Evolutionary conservation across 2,329 filamentous ascomycete species (phyloP).

Genomic region (Neofusicoccum umdonicola): DNA sequence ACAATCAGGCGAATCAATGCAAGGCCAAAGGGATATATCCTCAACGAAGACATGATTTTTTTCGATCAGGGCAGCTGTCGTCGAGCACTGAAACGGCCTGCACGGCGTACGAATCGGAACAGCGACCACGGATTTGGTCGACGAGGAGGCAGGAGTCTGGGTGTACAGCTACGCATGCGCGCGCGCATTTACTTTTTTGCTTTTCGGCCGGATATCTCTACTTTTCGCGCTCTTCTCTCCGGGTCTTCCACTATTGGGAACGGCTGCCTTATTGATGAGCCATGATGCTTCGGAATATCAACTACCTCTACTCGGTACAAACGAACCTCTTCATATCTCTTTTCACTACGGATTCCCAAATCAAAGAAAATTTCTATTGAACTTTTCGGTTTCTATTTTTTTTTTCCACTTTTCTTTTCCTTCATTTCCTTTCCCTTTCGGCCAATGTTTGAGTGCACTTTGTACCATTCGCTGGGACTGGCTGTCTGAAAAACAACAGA

Average conservation of each 20-base stretch:
- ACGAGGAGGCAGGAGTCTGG: neutral
- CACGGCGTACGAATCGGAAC: neutral
- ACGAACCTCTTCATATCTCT: neutral
- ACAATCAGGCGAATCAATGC: neutral
- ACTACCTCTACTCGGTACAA: neutral
- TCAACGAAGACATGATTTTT: neutral
- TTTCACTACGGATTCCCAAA: neutral
- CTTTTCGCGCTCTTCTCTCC: neutral
- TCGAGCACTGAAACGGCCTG: neutral
- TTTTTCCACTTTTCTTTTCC: neutral
- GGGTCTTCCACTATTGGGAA: neutral
- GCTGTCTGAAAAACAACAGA: neutral
- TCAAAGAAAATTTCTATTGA: neutral
- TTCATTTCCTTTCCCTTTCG: neutral
- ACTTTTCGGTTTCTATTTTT: neutral
- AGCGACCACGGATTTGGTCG: neutral
- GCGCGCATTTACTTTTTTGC: neutral
- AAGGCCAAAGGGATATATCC: neutral
- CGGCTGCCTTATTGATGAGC: neutral
- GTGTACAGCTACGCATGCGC: neutral
- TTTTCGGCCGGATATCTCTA: neutral
- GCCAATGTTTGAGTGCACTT: neutral
- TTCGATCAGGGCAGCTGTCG: constrained; percentile 5
- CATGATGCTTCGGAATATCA: neutral
- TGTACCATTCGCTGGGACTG: neutral